phyloP scores from a whole-genome alignment of 331 rosid species.

The Prunus yedoensis region DNA sequence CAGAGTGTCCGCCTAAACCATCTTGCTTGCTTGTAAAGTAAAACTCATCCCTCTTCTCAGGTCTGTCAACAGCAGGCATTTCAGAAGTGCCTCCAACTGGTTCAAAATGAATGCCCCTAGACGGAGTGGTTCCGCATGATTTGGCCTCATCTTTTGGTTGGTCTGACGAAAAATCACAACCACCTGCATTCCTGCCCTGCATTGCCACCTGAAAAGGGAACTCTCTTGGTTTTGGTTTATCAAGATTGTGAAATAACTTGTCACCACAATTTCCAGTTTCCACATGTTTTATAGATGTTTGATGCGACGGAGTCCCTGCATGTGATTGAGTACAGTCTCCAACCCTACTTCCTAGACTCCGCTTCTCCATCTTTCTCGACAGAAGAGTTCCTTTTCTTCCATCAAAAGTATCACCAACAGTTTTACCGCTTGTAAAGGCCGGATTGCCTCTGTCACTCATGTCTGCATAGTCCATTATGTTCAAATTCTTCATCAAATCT shows the following conservation, averaged over 20 bases:
- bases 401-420: conserved; percentile 19
- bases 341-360: conserved; percentile 35
- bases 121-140: conserved; percentile 27
- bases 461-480: conserved; percentile 36
- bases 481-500: conserved; percentile 55
- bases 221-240: too few relatives aligned
- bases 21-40: conserved; percentile 51
- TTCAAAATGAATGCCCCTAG: conserved; percentile 28
- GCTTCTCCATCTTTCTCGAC: conserved; percentile 44
- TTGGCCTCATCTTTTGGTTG: conserved; percentile 32
- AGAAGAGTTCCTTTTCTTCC: conserved; percentile 35
- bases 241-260: background rate
- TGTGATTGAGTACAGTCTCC: conserved; percentile 26
- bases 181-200: conserved; percentile 23
- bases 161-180: conserved; percentile 21
- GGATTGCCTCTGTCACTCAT: conserved; percentile 8
- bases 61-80: conserved; percentile 21
- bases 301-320: conserved; percentile 30
- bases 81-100: conserved; percentile 38
- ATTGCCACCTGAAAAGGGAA: background rate
- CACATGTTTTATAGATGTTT: conserved; percentile 23
- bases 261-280: conserved; percentile 19
- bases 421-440: conserved; percentile 21
- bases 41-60: conserved; percentile 38
- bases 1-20: conserved; percentile 36